Percentiles rank a stretch among this genome's conserved stretches.
Conservation (phyloP, 1,284 basidiomycete species). For the Apiotrichum montevideense region DNA sequence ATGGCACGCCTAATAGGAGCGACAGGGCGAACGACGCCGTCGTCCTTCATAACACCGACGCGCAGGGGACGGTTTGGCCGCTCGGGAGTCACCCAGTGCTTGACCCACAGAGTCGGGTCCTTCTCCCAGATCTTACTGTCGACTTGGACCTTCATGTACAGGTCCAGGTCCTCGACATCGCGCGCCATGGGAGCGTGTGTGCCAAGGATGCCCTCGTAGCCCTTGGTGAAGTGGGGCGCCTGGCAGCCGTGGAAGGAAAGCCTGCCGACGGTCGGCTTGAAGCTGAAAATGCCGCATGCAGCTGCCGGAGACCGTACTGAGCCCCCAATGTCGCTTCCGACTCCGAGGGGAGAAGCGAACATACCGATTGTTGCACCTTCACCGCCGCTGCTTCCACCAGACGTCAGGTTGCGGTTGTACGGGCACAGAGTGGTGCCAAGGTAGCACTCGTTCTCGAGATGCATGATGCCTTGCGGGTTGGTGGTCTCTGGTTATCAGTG, state of each 20-base stretch:
- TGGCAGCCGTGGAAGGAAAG: slow-evolving; percentile 37
- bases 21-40: slow-evolving; percentile 43
- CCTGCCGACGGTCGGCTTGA: slow-evolving; percentile 37
- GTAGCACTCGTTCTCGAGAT: slow-evolving; percentile 24
- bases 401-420: slow-evolving; percentile 38
- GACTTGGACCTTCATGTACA: slow-evolving; percentile 37
- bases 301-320: slow-evolving; percentile 34
- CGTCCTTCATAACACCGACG: slow-evolving; percentile 45
- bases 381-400: slow-evolving; percentile 47
- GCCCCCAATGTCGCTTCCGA: slow-evolving; percentile 49
- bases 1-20: slow-evolving; percentile 44
- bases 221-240: slow-evolving; percentile 12
- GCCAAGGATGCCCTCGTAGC: slow-evolving; percentile 33
- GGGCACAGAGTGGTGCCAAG: slow-evolving; percentile 45
- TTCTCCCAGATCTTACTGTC: slow-evolving; percentile 24
- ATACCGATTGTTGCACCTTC: slow-evolving; percentile 47
- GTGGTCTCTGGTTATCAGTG: slow-evolving; percentile 11
- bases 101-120: slow-evolving; percentile 11
- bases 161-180: slow-evolving; percentile 34
- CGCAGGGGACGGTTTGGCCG: slow-evolving; percentile 16
- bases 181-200: slow-evolving; percentile 39
- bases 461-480: slow-evolving; percentile 29
- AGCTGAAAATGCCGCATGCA: slow-evolving; percentile 37
- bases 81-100: background rate
- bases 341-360: slow-evolving; percentile 24